Evolutionary conservation across 495 filamentous ascomycete species (phyloP).

Genomic region (Trichoderma orchidacearum): DNA sequence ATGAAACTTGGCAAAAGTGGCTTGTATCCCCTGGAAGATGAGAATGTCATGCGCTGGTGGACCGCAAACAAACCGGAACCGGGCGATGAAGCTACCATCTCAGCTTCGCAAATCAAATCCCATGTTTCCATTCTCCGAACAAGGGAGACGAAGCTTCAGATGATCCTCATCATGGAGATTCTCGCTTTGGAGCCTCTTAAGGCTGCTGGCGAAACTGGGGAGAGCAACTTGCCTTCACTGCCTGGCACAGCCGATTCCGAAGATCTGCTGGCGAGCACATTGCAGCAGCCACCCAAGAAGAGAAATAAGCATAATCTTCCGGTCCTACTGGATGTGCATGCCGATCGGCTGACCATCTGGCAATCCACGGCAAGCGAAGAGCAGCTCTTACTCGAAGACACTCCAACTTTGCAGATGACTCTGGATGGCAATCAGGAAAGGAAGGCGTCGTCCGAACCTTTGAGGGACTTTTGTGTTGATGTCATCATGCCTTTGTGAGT

Average conservation of each 20-base stretch:
- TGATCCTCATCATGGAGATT: conserved; percentile 80
- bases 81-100: conserved; percentile 17
- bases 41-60: conserved; percentile 76
- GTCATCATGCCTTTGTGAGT: conserved; percentile 84
- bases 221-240: conserved; percentile 23
- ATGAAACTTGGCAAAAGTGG: conserved; percentile 64
- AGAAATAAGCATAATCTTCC: conserved; percentile 27
- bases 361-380: conserved; percentile 59
- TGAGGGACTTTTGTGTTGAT: conserved; percentile 72
- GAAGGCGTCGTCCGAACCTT: conserved; percentile 20
- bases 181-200: conserved; percentile 54
- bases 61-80: conserved; percentile 27
- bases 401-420: conserved; percentile 10
- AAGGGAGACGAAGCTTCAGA: conserved; percentile 78
- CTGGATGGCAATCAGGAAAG: conserved; percentile 15
- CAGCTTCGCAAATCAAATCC: conserved; percentile 33
- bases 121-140: conserved; percentile 52
- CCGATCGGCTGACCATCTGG: conserved; percentile 93
- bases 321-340: conserved; percentile 63
- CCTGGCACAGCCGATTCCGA: conserved; percentile 10
- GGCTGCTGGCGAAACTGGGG: conserved; percentile 19
- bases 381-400: conserved; percentile 37
- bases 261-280: conserved; percentile 7
- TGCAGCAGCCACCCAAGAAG: conserved; percentile 17
- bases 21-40: conserved; percentile 61